phyloP scores from a whole-genome alignment of 164 flowering plant genomes.

The Dillenia turbinata region DNA sequence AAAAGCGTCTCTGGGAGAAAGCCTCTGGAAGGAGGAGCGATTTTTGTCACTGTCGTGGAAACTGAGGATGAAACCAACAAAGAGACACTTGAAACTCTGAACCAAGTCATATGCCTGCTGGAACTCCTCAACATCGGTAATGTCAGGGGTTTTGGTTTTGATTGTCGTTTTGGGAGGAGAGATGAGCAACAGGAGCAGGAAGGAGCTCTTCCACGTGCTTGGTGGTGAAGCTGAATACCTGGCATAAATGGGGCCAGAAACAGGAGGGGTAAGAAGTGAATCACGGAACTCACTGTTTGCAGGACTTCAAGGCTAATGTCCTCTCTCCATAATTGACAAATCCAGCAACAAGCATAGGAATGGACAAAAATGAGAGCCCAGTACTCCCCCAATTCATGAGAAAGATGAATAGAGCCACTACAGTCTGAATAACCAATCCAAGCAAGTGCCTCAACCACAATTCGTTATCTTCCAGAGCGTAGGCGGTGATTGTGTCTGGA shows the following conservation, averaged over 20 bases:
- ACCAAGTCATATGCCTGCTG: constrained; percentile 9
- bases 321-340: constrained; percentile 24
- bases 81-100: constrained; percentile 12
- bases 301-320: constrained; percentile 11
- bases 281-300: constrained; percentile 18
- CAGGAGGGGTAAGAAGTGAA: constrained; percentile 13
- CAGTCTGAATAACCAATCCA: constrained; percentile 3
- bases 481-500: constrained; percentile 23
- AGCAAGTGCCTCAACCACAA: constrained; percentile 16
- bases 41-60: constrained; percentile 8
- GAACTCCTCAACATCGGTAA: not conserved
- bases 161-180: not conserved
- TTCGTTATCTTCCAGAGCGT: constrained; percentile 20
- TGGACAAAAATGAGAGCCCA: not conserved
- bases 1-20: constrained; percentile 4
- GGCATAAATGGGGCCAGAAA: constrained; percentile 29
- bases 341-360: constrained; percentile 21
- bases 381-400: constrained; percentile 1
- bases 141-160: not conserved
- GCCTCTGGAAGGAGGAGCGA: not conserved
- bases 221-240: not conserved
- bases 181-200: too few relatives aligned
- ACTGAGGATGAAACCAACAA: constrained; percentile 16
- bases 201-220: not conserved
- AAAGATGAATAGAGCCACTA: constrained; percentile 6